Evolutionary conservation across 1,284 basidiomycete genomes (phyloP), one percentile per base, ranked within the genome.

Genomic region (Ustilago xerochloae): DNA sequence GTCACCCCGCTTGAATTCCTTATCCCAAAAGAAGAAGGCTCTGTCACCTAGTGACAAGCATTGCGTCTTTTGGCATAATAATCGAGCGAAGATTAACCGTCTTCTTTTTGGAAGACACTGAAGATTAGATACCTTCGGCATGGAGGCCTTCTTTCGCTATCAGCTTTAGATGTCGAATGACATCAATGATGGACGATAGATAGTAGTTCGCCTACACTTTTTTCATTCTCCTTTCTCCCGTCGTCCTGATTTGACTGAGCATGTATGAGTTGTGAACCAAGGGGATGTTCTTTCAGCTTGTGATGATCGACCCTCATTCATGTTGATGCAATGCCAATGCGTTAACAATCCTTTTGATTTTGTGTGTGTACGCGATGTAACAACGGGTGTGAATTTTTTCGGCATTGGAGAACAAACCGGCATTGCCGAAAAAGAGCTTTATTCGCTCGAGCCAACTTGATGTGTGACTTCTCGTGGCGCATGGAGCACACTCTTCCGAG

Each of bases 71-170:
- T 70, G 72, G 67, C 72, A 75, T 75, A 70, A 58, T 65, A 60
- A 63, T 66, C 59, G 66, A 66, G 72, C 72, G 72, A 70, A 75
- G 67, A 75, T 66, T 15, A 61, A 70, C 72, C 63, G 59, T 74
- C 66, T 66, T 58, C 63, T 56, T 74, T 63, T 66, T 58, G 29
- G 13, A 46, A 61, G 66, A 60, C 65, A 65, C 57, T 54, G 54
- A 54, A 68, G 66, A 60, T 39, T 75, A 75, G 67, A 68, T 66
- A 75, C 70, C 70, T 73, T 57, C 51, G 70, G 64, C 48, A 50
- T 51, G 70, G 66, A 48, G 72, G 72, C 72, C 51, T 66, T 58
- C 67, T 75, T 75, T 75, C 72, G 72, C 72, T 75, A 75, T 75
- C 72, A 75, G 67, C 72, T 63, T 56, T 59, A 69, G 71, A 70